Conservation (phyloP, 2,329 filamentous ascomycete species). For the Xylariaceae sp. region DNA sequence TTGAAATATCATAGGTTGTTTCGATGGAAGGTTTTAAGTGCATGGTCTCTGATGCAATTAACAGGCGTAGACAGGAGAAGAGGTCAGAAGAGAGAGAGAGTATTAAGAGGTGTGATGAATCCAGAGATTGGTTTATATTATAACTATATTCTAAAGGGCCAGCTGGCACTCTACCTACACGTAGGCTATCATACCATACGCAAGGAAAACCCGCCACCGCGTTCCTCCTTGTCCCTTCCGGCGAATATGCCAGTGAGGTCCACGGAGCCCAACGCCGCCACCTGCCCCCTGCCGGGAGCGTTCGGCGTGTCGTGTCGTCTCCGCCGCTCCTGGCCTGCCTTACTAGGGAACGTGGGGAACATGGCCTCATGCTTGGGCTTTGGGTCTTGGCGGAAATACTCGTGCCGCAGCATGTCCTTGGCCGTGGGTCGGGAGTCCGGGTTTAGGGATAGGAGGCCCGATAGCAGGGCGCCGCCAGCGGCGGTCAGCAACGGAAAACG, state of each 20-base stretch:
- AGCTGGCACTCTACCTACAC: too few species aligned
- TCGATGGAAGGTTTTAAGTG: not conserved
- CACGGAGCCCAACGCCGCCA: constrained; percentile 47
- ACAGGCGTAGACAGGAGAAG: not conserved
- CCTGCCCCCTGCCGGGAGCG: constrained; percentile 72
- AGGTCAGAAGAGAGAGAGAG: not conserved
- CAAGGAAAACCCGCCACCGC: constrained; percentile 60
- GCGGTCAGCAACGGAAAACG: constrained; percentile 77
- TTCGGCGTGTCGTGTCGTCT: constrained; percentile 68
- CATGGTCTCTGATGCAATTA: too few species aligned
- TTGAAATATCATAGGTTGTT: not conserved
- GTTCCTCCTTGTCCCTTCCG: constrained; percentile 58
- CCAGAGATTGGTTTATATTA: too few species aligned
- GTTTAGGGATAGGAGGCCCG: constrained; percentile 65
- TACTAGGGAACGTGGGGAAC: constrained; percentile 96
- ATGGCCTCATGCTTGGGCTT: constrained; percentile 83
- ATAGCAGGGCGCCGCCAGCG: constrained; percentile 65
- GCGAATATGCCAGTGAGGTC: constrained; percentile 70
- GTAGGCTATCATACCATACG: constrained; percentile 46
- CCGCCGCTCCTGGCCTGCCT: constrained; percentile 83
- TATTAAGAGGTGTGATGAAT: too few species aligned
- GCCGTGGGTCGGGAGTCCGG: constrained; percentile 67
- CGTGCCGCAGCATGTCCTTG: constrained; percentile 66
- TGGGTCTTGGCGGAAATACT: constrained; percentile 85
- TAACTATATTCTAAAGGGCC: too few species aligned